Evolutionary conservation across 1,139 yeast species (phyloP).

Genomic region (Nakaseomyces sp.): DNA sequence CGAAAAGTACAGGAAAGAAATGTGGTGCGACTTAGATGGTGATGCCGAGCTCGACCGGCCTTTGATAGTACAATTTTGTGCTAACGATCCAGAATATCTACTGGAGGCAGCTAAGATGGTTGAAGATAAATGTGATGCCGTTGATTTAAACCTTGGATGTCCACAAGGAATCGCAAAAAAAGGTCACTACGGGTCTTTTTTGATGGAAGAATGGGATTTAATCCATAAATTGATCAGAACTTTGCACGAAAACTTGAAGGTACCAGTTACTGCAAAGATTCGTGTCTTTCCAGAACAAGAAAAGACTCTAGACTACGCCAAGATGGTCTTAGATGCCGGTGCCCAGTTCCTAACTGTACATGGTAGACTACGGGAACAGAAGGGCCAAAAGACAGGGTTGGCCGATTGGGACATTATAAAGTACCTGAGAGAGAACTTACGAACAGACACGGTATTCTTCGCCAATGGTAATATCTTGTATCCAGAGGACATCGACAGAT

Average conservation of each 20-base stretch:
- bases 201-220: slow-evolving; percentile 96
- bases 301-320: slow-evolving; percentile 79
- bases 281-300: slow-evolving; percentile 81
- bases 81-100: slow-evolving; percentile 82
- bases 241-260: slow-evolving; percentile 60
- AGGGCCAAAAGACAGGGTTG: slow-evolving; percentile 89
- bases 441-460: slow-evolving; percentile 76
- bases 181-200: slow-evolving; percentile 90
- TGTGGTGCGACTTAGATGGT: slow-evolving; percentile 73
- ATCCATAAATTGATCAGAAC: slow-evolving; percentile 62
- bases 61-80: slow-evolving; percentile 87
- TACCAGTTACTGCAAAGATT: slow-evolving; percentile 94
- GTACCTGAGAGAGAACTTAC: slow-evolving; percentile 70
- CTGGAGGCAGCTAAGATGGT: slow-evolving; percentile 75
- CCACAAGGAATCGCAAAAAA: slow-evolving; percentile 95
- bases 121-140: slow-evolving; percentile 84
- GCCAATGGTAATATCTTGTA: slow-evolving; percentile 90
- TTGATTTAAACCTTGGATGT: slow-evolving; percentile 90
- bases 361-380: slow-evolving; percentile 94
- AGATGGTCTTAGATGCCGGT: slow-evolving; percentile 86
- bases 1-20: slow-evolving; percentile 66
- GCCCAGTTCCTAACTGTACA: slow-evolving; percentile 94
- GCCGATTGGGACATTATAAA: slow-evolving; percentile 85
- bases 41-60: slow-evolving; percentile 62
- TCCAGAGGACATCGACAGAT: slow-evolving; percentile 67